These are phyloP conservation scores for Saccharomyces hybrid DNA, from an alignment of 1,139 yeast species.

Conservation along the genomic window DNA sequence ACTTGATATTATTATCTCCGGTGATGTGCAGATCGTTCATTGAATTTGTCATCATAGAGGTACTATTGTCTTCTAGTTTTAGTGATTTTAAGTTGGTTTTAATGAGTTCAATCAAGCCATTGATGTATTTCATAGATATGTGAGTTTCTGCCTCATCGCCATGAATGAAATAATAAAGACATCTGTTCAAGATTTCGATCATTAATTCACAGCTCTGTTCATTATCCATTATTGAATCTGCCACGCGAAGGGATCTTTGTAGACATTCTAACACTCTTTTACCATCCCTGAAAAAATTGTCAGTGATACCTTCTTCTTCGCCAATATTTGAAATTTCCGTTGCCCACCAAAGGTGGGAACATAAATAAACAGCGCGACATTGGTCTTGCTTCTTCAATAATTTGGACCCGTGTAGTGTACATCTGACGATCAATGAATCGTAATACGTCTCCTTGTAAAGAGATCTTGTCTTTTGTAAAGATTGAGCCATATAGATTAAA, in stretches of 20 bases:
- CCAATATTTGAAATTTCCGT: conserved; percentile 48
- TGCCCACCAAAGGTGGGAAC: conserved; percentile 95
- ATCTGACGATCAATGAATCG: conserved; percentile 72
- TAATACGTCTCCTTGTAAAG: conserved; percentile 36
- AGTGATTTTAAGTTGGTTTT: conserved; percentile 63
- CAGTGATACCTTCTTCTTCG: conserved; percentile 40
- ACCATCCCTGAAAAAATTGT: conserved; percentile 38
- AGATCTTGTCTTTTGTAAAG: conserved; percentile 38
- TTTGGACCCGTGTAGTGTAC: conserved; percentile 83
- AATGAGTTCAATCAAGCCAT: conserved; percentile 79
- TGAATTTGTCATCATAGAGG: conserved; percentile 19
- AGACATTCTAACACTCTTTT: conserved; percentile 60
- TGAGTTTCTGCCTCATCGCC: conserved; percentile 68
- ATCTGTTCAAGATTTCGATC: conserved; percentile 80
- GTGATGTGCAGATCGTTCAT: conserved; percentile 7
- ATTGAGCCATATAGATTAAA: conserved; percentile 52
- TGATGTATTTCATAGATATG: conserved; percentile 65
- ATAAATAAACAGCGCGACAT: conserved; percentile 79
- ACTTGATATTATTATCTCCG: not conserved
- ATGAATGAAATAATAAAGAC: conserved; percentile 75
- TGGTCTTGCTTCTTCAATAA: conserved; percentile 88
- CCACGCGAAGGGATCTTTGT: conserved; percentile 73
- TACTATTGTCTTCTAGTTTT: conserved; percentile 29
- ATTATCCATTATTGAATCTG: conserved; percentile 73
- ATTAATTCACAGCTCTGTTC: conserved; percentile 65